phyloP scores from a whole-genome alignment of 2,329 filamentous ascomycete genomes.

The Scytalidium sp. region DNA sequence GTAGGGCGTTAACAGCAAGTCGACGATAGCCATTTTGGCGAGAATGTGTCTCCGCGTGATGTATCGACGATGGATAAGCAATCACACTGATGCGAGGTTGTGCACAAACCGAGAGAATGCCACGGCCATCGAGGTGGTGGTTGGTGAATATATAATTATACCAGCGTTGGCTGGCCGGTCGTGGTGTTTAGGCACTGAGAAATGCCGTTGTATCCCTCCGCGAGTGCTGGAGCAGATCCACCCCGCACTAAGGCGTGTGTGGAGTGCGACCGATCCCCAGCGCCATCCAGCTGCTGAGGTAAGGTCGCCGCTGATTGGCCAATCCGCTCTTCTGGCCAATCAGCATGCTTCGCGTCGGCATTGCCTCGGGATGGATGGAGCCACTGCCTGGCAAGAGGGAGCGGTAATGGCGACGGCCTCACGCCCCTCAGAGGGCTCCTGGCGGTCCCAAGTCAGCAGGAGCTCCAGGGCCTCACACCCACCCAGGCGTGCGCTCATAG shows the following conservation, averaged over 20 bases:
- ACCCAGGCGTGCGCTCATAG: too few relatives aligned
- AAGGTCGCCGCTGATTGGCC: background rate
- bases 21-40: conserved; percentile 29
- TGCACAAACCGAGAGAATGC: background rate
- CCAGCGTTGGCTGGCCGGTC: background rate
- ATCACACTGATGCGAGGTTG: background rate
- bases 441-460: background rate
- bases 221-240: background rate
- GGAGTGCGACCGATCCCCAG: background rate
- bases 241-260: background rate
- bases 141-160: background rate
- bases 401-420: too few relatives aligned
- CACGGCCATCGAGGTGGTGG: background rate
- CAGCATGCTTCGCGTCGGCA: background rate
- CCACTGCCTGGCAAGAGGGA: too few relatives aligned
- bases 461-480: too few relatives aligned
- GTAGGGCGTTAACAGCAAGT: conserved; percentile 44
- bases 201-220: background rate
- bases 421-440: background rate
- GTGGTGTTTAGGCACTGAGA: background rate
- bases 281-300: background rate
- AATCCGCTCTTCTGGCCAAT: background rate
- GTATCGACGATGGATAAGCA: background rate
- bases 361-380: too few relatives aligned
- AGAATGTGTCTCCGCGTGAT: background rate